phyloP scores from a whole-genome alignment of 2,329 filamentous ascomycete genomes.

The Phyllosticta citrichinensis region DNA sequence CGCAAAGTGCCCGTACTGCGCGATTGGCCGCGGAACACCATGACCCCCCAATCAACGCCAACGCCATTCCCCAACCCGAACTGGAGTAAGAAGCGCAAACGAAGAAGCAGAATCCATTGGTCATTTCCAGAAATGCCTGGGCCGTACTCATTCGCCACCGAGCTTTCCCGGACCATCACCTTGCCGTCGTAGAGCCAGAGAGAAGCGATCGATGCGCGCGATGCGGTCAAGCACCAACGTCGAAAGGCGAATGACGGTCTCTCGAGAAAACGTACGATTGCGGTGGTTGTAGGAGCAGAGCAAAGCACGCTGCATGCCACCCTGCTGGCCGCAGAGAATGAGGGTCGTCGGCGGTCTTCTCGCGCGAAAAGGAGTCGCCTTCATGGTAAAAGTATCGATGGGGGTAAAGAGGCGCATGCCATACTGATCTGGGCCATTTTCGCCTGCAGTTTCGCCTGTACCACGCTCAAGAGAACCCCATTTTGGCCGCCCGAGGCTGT shows the following conservation, averaged over 20 bases:
- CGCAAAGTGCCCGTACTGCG: no score
- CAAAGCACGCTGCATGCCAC: slow-evolving; percentile 31
- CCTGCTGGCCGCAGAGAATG: slow-evolving; percentile 28
- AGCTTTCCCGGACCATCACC: not conserved
- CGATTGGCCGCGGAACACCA: no score
- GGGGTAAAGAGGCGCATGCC: slow-evolving; percentile 24
- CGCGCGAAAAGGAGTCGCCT: slow-evolving; percentile 29
- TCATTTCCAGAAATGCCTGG: not conserved
- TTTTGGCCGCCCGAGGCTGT: slow-evolving; percentile 16
- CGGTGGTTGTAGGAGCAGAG: slow-evolving; percentile 30
- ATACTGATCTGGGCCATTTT: slow-evolving; percentile 17
- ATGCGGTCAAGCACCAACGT: not conserved
- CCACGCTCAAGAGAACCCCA: slow-evolving; percentile 15
- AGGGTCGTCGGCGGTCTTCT: slow-evolving; percentile 25
- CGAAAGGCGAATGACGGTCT: not conserved
- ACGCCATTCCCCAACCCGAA: no score
- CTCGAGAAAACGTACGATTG: not conserved
- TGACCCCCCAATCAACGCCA: no score
- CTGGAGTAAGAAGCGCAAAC: not conserved
- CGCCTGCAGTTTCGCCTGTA: slow-evolving; percentile 13
- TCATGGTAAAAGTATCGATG: slow-evolving; percentile 35
- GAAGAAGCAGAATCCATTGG: not conserved
- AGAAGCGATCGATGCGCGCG: not conserved
- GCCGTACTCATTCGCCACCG: not conserved
- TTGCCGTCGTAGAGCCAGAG: not conserved